phyloP scores from a whole-genome alignment of 495 filamentous ascomycete species.

The Hyaloscypha bicolor region DNA sequence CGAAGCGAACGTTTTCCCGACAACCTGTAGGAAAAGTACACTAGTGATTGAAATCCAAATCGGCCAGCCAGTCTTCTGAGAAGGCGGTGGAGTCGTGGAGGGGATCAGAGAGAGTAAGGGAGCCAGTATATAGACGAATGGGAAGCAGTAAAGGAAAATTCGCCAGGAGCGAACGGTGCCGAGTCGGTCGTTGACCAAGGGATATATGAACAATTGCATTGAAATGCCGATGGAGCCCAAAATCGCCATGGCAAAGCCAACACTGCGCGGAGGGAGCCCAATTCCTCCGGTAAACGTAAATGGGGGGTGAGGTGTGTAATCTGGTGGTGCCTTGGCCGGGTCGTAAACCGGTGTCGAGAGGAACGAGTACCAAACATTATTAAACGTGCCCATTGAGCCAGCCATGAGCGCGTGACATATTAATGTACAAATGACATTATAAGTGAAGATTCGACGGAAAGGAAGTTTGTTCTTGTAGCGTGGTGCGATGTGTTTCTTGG shows the following conservation, averaged over 20 bases:
- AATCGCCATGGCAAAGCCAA: slow-evolving; percentile 79
- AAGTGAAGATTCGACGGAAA: slow-evolving; percentile 78
- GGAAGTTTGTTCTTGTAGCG: slow-evolving; percentile 50
- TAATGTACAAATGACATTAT: slow-evolving; percentile 71
- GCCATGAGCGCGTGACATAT: slow-evolving; percentile 69
- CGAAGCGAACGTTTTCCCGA: slow-evolving; percentile 80
- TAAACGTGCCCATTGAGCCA: slow-evolving; percentile 81
- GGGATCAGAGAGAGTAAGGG: slow-evolving; percentile 76
- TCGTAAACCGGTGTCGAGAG: slow-evolving; percentile 78
- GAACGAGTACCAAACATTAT: slow-evolving; percentile 83
- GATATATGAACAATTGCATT: slow-evolving; percentile 79
- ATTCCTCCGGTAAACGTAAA: slow-evolving; percentile 82
- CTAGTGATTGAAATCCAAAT: slow-evolving; percentile 70
- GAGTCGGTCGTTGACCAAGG: slow-evolving; percentile 62
- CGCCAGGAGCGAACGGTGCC: slow-evolving; percentile 73
- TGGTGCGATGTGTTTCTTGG: slow-evolving; percentile 25
- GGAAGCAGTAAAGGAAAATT: slow-evolving; percentile 70
- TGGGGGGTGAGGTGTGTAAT: slow-evolving; percentile 48
- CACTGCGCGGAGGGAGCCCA: slow-evolving; percentile 70
- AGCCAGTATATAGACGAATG: slow-evolving; percentile 68
- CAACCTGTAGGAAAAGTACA: slow-evolving; percentile 72
- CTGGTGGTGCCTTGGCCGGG: slow-evolving; percentile 43
- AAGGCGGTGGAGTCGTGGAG: slow-evolving; percentile 58
- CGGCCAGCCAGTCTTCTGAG: slow-evolving; percentile 62
- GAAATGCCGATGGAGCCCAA: slow-evolving; percentile 76